These are phyloP conservation scores for Schizophyllum commune DNA, from an alignment of 1,284 basidiomycete species.

Conservation along the genomic window DNA sequence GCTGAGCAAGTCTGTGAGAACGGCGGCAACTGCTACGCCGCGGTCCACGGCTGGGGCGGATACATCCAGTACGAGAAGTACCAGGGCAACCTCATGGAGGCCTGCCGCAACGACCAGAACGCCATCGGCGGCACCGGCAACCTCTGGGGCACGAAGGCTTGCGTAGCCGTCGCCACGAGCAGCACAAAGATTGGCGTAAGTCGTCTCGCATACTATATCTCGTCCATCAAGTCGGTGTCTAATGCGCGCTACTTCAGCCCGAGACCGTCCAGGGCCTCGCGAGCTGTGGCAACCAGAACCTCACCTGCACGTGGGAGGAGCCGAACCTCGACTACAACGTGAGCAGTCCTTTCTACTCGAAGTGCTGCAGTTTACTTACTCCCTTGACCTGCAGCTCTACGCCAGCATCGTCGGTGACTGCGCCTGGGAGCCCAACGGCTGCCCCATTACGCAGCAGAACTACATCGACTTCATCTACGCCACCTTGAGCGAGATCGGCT, in stretches of 20 bases:
- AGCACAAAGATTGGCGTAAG: neutral
- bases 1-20: neutral
- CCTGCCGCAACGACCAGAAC: neutral
- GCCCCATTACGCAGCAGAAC: constrained; percentile 10
- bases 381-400: neutral
- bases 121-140: neutral
- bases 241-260: neutral
- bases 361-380: neutral
- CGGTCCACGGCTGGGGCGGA: neutral
- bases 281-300: neutral
- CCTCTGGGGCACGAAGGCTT: neutral
- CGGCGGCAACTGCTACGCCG: neutral
- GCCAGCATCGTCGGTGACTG: constrained; percentile 3
- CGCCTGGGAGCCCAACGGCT: neutral
- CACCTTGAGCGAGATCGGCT: constrained; percentile 2
- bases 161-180: neutral
- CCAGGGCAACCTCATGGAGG: neutral
- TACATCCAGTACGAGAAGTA: neutral
- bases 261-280: neutral
- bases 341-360: neutral
- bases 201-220: neutral
- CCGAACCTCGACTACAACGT: neutral
- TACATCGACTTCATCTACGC: constrained; percentile 10
- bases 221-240: neutral
- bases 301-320: neutral